Base-by-base conservation (phyloP, 768 basidiomycete species). In the Xerocomus potaroensis region DNA sequence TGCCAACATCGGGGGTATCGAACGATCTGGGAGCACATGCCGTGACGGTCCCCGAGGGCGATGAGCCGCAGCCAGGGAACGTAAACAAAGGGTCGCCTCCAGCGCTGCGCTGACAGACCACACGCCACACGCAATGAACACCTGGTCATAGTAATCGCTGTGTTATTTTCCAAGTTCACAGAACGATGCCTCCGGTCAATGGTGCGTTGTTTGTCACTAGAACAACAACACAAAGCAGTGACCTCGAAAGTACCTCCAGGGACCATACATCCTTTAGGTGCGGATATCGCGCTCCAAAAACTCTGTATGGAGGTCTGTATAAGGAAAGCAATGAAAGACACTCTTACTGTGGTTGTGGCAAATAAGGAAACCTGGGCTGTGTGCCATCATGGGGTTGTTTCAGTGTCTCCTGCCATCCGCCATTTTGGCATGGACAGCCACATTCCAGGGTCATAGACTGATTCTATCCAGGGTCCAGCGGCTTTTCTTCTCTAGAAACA, bases 101-200 rank as follows among this genome's bases (percentile, higher is more conserved):
- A 81, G 76, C 43, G 78, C 78, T 12, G 90, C 89, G 53, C 87
- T 90, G 49, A 85, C 64, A 26, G 68, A 74, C 83, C 84, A 93
- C 10, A 84, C 70, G 22, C 72, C 76, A 51, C 81, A 91, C 6
- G 81, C 80, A 5, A 83, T 68, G 68, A 46, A 94, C 84, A 4
- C 89, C 89, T n/a, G 45, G 74, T 71, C 49, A 80, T 76, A 15
- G 78, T 76, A 42, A 95, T 78, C 1, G 78, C 79, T 3, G 93
- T 95, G 72, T 93, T 94, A 21, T 80, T 66, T 48, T 79, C 81
- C 93, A 93, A 96, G 71, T 93, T 95, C 21, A 80, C 72, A 7
- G 93, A 94, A 18, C 90, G 80, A 30, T 82, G 80, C 93, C 93
- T 96, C 93, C 93, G 96, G 59, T 94, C 93, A 71, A 93, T 91